Base-by-base conservation (phyloP, 352 stramenopile genomes). In the Phytophthora aleatoria region DNA sequence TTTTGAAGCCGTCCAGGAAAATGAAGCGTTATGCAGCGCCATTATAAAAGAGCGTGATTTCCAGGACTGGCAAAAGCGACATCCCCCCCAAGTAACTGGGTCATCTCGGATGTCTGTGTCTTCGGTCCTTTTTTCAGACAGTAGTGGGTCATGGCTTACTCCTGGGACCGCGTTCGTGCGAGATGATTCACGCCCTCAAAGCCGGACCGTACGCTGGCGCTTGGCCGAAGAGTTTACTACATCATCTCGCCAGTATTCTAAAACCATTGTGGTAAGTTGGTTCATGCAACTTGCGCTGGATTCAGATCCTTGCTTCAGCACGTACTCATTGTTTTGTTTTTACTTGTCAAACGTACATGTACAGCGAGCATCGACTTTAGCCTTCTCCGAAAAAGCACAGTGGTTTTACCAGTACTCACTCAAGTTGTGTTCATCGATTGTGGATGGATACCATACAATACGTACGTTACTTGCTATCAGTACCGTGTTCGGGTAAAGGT, bases 341-440 rank as follows among this genome's bases (percentile, higher is more conserved):
- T 44, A 30, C 39, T 55, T 50, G 16, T 36, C 6, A 30, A 53
- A 61, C 44, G 12, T 56, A 20, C 49, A 61, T 44, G 12, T 56
- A 20, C 49, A 91, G 78, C 62, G 69, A 33, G 57, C 85, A 10
- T 70, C 77, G 2, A 52, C 43, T 8, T 57, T 89, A 43, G 48
- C 71, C 3, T 93, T 93, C 49, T 65, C 67, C 0, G 74, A 89
- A 51, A 90, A 92, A 61, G 63, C 79, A 4, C 78, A 78, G 10
- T 95, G 83, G 83, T 78, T 93, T 33, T 83, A 90, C 36, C 76
- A 83, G 47, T 78, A 91, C 33, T 77, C 78, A 13, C 63, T 89
- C 15, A 88, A 90, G 45, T 45, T 89, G 1, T 81, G 61, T 16
- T 81, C 77, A n/a, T 81, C 77, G 7, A 64, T 81, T 53, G 57